Conservation (phyloP, 768 basidiomycete genomes). For the Coprinopsis cinerea region DNA sequence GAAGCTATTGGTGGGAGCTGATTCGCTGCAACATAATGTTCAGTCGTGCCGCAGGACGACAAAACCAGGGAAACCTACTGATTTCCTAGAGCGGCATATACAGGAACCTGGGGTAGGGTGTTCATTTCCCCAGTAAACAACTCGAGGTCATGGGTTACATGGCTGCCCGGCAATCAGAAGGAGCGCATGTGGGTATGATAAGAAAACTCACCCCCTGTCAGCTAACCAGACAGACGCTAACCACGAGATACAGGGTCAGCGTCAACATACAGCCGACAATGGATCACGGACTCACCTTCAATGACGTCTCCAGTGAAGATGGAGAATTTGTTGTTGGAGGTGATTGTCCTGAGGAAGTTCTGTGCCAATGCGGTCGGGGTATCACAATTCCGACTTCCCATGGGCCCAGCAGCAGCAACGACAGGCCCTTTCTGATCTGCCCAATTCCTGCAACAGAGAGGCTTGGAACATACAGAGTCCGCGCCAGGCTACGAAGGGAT, state of each 20-base stretch:
- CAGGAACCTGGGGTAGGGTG: slow-evolving; percentile 30
- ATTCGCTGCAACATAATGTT: slow-evolving; percentile 34
- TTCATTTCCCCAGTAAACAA: slow-evolving; percentile 42
- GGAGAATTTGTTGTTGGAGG: slow-evolving; percentile 38
- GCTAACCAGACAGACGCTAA: slow-evolving; percentile 49
- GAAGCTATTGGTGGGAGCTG: slow-evolving; percentile 53
- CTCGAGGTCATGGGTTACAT: slow-evolving; percentile 39
- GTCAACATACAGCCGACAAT: no score
- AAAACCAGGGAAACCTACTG: slow-evolving; percentile 29
- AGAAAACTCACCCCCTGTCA: slow-evolving; percentile 22
- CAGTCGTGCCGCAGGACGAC: not conserved
- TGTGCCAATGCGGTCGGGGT: slow-evolving; percentile 41
- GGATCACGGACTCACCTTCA: slow-evolving; percentile 36
- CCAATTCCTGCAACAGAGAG: slow-evolving; percentile 55
- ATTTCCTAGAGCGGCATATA: slow-evolving; percentile 50
- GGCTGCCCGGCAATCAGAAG: no score
- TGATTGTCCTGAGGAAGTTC: slow-evolving; percentile 34
- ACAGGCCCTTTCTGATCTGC: slow-evolving; percentile 32
- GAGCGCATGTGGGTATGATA: no score
- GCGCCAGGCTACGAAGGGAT: slow-evolving; percentile 37
- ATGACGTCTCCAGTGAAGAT: slow-evolving; percentile 65
- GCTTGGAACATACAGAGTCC: slow-evolving; percentile 54
- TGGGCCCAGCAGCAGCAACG: slow-evolving; percentile 39
- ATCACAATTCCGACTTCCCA: slow-evolving; percentile 49
- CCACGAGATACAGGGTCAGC: no score